A percentile compares a stretch with the other conserved stretches of the same genome.
Conservation (phyloP, 176 grass and related monocot species). For the Lolium multiflorum region DNA sequence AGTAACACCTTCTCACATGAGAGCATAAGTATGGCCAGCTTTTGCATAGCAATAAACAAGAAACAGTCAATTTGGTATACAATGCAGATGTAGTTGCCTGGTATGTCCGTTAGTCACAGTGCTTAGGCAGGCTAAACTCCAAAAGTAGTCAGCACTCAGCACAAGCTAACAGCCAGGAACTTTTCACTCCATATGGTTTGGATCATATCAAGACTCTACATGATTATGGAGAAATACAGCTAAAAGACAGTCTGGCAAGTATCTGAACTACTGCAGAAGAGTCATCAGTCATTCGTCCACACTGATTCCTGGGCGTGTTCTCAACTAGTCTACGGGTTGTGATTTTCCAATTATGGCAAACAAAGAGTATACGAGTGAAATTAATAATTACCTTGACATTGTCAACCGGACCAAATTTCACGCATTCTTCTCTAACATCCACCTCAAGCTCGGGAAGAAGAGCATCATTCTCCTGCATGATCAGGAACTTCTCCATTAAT, state of each 20-base stretch:
- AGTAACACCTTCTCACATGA: conserved; percentile 13
- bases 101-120: conserved; percentile 1
- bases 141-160: background rate
- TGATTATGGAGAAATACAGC: background rate
- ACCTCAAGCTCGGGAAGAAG: conserved; percentile 81
- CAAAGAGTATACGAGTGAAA: conserved; percentile 17
- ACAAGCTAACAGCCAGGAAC: background rate
- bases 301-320: background rate
- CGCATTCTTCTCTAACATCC: conserved; percentile 92
- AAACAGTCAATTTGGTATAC: background rate
- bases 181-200: conserved; percentile 8
- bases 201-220: conserved; percentile 9
- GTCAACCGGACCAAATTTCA: conserved; percentile 76
- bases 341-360: conserved; percentile 1
- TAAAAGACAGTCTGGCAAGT: background rate
- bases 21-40: conserved; percentile 4
- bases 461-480: conserved; percentile 74
- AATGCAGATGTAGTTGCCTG: conserved; percentile 3
- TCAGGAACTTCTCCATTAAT: conserved; percentile 46
- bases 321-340: background rate
- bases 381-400: conserved; percentile 80
- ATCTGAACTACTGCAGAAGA: background rate
- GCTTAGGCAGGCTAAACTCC: background rate
- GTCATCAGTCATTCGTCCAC: background rate
- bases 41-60: background rate